Evolutionary conservation across 2,329 filamentous ascomycete genomes (phyloP).

Genomic region (Cladosporium sp.): DNA sequence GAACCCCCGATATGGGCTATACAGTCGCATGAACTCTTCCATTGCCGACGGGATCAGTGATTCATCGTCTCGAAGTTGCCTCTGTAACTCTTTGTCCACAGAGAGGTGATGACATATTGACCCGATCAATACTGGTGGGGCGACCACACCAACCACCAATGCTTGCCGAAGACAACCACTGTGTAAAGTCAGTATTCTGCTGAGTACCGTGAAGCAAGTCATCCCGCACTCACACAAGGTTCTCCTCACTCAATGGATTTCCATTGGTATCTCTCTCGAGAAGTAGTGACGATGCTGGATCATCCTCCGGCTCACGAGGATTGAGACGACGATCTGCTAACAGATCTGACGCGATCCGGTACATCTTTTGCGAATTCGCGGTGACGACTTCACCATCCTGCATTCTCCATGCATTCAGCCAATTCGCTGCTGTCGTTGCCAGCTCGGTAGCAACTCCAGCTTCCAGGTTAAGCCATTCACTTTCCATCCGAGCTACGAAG

Average conservation of each 20-base stretch:
- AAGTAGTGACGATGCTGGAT: conserved; percentile 1
- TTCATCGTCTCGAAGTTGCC: neutral
- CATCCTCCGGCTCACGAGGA: neutral
- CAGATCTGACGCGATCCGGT: conserved; percentile 1
- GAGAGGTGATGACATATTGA: conserved; percentile 1
- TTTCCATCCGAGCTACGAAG: neutral
- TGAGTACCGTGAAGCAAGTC: too few relatives aligned
- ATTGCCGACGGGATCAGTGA: neutral
- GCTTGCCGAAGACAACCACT: conserved; percentile 3
- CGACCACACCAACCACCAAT: conserved; percentile 1
- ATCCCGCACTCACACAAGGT: neutral
- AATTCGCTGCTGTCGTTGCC: neutral
- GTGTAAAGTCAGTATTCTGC: neutral
- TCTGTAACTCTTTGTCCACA: neutral
- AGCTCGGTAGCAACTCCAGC: neutral
- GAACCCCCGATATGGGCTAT: conserved; percentile 7
- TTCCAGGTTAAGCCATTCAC: conserved; percentile 3
- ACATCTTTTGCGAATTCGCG: neutral
- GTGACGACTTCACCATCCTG: neutral
- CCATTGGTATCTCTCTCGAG: neutral
- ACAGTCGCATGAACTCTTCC: conserved; percentile 6
- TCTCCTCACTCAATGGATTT: neutral
- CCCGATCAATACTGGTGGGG: neutral
- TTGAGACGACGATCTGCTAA: neutral
- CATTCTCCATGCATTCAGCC: conserved; percentile 11